Base-by-base conservation (phyloP, 1,139 yeast species). In the Geotrichum restrictum region DNA sequence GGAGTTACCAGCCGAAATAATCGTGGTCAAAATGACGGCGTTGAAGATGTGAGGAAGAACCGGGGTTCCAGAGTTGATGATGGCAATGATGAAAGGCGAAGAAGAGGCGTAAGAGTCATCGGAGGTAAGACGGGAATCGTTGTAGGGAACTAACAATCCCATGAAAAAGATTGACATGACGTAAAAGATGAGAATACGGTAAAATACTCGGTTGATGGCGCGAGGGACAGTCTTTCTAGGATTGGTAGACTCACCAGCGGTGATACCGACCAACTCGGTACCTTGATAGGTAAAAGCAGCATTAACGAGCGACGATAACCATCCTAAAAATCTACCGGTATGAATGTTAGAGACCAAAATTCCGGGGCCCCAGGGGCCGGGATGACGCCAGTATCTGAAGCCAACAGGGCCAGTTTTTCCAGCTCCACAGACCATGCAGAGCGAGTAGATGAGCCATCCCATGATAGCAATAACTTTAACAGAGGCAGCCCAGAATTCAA, bases 1-100 rank as follows among this genome's bases (percentile, higher is more conserved):
- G n/a, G 91, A 83, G 71, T 85, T 86, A 63, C 85, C 94, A 22
- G 94, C 94, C 16, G 91, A 83, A 51, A 84, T 74, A 59, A 85
- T 80, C 27, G 94, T 83, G 36, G 78, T 64, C 47, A 85, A 69
- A 59, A 86, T 82, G 45, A 85, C 85, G 21, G 87, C 94, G 66
- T 85, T 86, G 74, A 86, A 83, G 53, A 85, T 82, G 62, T 82
- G 79, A 14, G 60, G 62, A 69, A 81, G 68, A 41, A 42, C 46
- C 14, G 52, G 38, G 73, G 93, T 86, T 45, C 93, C 91, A 2
- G 87, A 79, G 67, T 83, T 83, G 59, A 78, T 67, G 49, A 79
- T 77, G 32, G 83, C 83, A 58, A 80, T 78, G 52, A 77, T 83
- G 65, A 85, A 85, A 42, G 95, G 94, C 16, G 93, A 85, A n/a